These are phyloP conservation scores for Agrocybe pediades DNA, from an alignment of 768 basidiomycete species.

Conservation along the genomic window DNA sequence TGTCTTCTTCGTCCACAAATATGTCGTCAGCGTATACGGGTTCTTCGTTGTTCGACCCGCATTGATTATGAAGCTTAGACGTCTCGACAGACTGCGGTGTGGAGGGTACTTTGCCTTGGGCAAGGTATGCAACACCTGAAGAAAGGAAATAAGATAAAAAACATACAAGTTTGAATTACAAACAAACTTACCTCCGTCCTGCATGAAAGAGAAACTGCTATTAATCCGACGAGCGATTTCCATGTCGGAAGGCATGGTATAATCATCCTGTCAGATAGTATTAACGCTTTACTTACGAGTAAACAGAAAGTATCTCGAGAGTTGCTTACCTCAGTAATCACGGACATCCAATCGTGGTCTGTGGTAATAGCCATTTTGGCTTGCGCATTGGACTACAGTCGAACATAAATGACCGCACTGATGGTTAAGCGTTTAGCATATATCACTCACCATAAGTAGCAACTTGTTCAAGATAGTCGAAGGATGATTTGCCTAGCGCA, in stretches of 20 bases:
- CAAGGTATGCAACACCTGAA: no score
- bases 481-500: not conserved
- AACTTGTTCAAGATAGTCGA: not conserved
- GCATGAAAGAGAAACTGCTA: not conserved
- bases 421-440: not conserved
- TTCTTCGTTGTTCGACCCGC: not conserved
- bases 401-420: no score
- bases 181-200: not conserved
- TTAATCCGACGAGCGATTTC: not conserved
- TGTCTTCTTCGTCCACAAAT: not conserved
- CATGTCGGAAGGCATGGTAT: not conserved
- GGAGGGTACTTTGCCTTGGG: no score
- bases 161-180: no score
- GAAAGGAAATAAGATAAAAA: no score
- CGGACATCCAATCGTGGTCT: constrained; percentile 6
- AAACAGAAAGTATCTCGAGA: not conserved
- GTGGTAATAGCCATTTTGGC: constrained; percentile 4
- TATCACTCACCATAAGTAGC: not conserved
- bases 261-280: not conserved
- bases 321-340: not conserved
- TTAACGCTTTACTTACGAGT: not conserved
- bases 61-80: not conserved
- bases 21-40: not conserved
- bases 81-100: not conserved
- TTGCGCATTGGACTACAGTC: not conserved